Evolutionary conservation across 2,329 filamentous ascomycete species (phyloP), one percentile per base, ranked within the genome.

Genomic region (Xylariales sp.): DNA sequence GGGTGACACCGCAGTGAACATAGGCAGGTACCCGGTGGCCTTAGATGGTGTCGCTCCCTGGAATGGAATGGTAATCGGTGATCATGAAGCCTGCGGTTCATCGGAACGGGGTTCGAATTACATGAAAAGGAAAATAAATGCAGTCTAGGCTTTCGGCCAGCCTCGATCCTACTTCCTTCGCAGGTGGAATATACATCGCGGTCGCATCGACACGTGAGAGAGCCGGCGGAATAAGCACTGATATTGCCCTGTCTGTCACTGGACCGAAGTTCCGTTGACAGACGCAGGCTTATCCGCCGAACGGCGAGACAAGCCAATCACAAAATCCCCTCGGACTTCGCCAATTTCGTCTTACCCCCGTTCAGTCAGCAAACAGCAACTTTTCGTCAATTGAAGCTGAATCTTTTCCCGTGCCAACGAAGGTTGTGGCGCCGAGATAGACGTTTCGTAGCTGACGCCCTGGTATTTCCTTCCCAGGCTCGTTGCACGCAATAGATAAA

Each of bases 261-360:
- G 12, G 53, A 36, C 18, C 36, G n/a, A 23, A n/a, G 28, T 43
- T n/a, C 36, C 53, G 30, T 28, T 10, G 56, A 49, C 6, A n/a
- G 45, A 48, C 9, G 55, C 34, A 32, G 32, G 34, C 46, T 50
- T 56, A 57, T 54, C 39, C 39, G 39, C 39, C 14, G 39, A 41
- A 12, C 57, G 4, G 46, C 18, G 7, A 46, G 16, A 28, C 62
- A 60, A 28, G 50, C 57, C 57, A 65, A 56, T 62, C 63, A 61
- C 23, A 57, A 43, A 39, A 58, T 16, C n/a, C 34, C 32, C 28
- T 46, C 64, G 64, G 64, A 62, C 57, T 65, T 65, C 57, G 64
- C 64, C 57, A 65, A 55, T 18, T 57, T 32, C 1, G 28, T 49
- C 39, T 58, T 45, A 36, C 18, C 34, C 34, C 16, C 3, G 8